Conservation (phyloP, 1,284 basidiomycete genomes). For the Afroboletus lepidellus region DNA sequence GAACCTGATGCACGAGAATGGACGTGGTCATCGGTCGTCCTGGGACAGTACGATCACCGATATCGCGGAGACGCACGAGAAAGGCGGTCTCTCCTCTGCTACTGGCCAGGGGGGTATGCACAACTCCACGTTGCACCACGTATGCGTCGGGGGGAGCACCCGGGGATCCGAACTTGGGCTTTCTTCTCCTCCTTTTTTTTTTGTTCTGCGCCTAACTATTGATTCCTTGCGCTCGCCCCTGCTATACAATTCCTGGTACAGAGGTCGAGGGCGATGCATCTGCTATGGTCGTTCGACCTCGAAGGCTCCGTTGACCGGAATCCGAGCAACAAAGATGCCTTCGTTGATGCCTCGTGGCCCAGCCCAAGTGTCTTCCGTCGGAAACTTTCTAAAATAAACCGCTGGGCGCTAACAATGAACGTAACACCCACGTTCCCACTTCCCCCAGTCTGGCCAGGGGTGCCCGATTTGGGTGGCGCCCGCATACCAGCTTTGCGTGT, state of each 20-base stretch:
- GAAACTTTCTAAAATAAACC: slow-evolving; percentile 11
- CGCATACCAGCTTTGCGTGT: not conserved
- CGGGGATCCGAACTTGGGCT: slow-evolving; percentile 2
- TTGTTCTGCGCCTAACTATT: not conserved
- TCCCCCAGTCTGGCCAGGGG: slow-evolving; percentile 3
- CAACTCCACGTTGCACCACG: not conserved
- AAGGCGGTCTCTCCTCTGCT: slow-evolving; percentile 7
- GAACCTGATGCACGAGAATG: not conserved
- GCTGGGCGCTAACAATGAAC: not conserved
- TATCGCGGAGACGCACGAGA: slow-evolving; percentile 8
- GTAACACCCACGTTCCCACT: slow-evolving; percentile 2
- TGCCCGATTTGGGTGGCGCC: slow-evolving; percentile 4
- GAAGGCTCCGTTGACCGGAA: slow-evolving; percentile 42
- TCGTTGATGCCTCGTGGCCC: slow-evolving; percentile 53
- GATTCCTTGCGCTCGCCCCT: not conserved
- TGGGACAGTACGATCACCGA: not conserved
- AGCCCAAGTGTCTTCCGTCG: slow-evolving; percentile 46
- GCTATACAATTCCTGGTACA: not conserved
- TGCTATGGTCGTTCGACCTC: slow-evolving; percentile 27
- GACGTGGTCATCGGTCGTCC: not conserved
- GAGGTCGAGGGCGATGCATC: not conserved
- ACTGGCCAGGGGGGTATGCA: slow-evolving; percentile 2
- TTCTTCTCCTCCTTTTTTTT: not conserved
- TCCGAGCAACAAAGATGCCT: slow-evolving; percentile 47
- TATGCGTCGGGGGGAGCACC: not conserved